These are phyloP conservation scores for Russula olivacea DNA, from an alignment of 768 basidiomycete species.

Conservation along the genomic window DNA sequence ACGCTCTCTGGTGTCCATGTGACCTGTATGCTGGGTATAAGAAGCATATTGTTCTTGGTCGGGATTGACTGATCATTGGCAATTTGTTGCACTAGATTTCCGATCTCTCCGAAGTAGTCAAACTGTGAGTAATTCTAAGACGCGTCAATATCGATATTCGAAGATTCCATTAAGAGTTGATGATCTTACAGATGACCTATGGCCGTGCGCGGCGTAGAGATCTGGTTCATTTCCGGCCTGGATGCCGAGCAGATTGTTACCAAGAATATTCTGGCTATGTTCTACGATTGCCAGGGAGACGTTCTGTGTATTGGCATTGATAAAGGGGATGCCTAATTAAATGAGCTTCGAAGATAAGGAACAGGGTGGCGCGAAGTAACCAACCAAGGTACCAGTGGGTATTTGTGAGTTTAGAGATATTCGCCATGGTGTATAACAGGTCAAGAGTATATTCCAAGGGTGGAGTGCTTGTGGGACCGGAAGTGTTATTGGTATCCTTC, in stretches of 20 bases:
- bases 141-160: background rate
- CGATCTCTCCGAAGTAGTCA: constrained; percentile 35
- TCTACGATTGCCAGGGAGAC: constrained; percentile 51
- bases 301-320: constrained; percentile 51
- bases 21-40: constrained; percentile 19
- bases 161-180: background rate
- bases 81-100: constrained; percentile 16
- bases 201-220: constrained; percentile 43
- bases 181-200: constrained; percentile 16
- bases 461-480: constrained; percentile 59
- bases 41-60: constrained; percentile 13
- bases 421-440: constrained; percentile 58
- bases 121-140: constrained; percentile 15
- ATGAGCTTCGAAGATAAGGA: background rate
- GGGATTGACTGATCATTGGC: constrained; percentile 7
- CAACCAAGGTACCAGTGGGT: constrained; percentile 60
- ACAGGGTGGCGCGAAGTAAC: background rate
- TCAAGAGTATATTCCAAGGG: constrained; percentile 59
- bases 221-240: constrained; percentile 80
- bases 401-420: constrained; percentile 52
- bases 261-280: constrained; percentile 54
- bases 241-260: constrained; percentile 54
- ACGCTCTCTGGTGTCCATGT: constrained; percentile 20
- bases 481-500: constrained; percentile 37
- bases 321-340: constrained; percentile 53